Conservation (phyloP, 2,329 filamentous ascomycete species). For the Aurifilum marmelostoma region DNA sequence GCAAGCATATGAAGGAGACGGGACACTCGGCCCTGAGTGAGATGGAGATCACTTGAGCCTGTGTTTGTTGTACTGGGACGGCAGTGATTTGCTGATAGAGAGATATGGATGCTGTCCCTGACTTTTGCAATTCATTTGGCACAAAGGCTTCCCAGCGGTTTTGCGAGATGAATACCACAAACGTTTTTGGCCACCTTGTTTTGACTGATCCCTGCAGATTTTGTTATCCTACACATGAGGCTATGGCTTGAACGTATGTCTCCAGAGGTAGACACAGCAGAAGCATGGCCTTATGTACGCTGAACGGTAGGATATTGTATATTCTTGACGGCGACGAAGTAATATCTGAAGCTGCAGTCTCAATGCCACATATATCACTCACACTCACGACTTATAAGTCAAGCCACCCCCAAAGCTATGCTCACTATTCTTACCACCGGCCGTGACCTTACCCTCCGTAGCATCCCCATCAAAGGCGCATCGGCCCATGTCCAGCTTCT, state of each 20-base stretch:
- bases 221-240: too few species aligned
- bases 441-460: slow-evolving; percentile 47
- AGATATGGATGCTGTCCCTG: background rate
- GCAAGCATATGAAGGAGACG: slow-evolving; percentile 65
- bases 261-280: too few species aligned
- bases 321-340: background rate
- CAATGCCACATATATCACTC: too few species aligned
- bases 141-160: background rate
- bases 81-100: too few species aligned
- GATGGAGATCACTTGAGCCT: slow-evolving; percentile 34
- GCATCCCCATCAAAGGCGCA: slow-evolving; percentile 67
- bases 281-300: background rate
- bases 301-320: background rate
- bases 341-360: background rate
- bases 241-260: too few species aligned
- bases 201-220: background rate
- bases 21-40: slow-evolving; percentile 55
- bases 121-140: background rate
- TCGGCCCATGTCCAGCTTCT: slow-evolving; percentile 64
- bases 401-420: slow-evolving; percentile 55
- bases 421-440: slow-evolving; percentile 51
- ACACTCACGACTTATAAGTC: slow-evolving; percentile 45
- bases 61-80: too few species aligned
- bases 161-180: background rate
- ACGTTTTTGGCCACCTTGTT: background rate